Evolutionary conservation across 192 early-diverging fungal genomes (phyloP), one percentile per base, ranked within the genome.

Genomic region (Rhizoclosmatium sp.): DNA sequence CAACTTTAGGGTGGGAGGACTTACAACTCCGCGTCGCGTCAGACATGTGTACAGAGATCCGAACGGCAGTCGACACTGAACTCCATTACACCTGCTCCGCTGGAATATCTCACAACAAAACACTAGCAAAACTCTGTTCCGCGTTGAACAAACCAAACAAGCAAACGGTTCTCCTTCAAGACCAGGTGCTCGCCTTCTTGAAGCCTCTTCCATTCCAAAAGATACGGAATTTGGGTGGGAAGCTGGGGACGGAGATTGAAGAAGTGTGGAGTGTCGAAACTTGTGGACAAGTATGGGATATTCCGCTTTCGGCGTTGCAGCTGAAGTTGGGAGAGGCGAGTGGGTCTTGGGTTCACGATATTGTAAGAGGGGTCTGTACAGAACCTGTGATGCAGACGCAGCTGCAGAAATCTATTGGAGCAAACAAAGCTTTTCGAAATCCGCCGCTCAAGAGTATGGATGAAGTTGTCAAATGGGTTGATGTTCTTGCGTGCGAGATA

Each of bases 191-290:
- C 0, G 46, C 75, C 1, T 93, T 94, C 75, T 88, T 99, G 83
- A 45, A 84, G 10, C 69, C 82, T 16, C 78, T 94, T 2, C 92
- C 94, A 1, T 86, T 97, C 42, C 78, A 80, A 56, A 94, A 93
- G 76, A 97, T 99, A 56, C 90, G 94, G 14, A 91, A 90, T 54
- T 80, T 99, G 31, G 97, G 97, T 31, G 97, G 97, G 16, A 85
- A 85, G 62, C 86, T 96, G 7, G 97, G 97, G 2, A 74, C 82
- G 4, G 85, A 92, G 56, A 87, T 98, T 0, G 93, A 87, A 44
- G 74, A 80, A 1, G 89, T 61, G 9, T 79, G 67, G 68, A 21
- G 60, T n/a, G 69, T 60, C 40, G 47, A 79, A 49, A 69, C 58
- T 4, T 90, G 90, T n/a, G 84, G 89, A 10, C 88, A 92, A 59